Base-by-base conservation (phyloP, 768 basidiomycete genomes). In the Pleurotus salmoneostramineus region DNA sequence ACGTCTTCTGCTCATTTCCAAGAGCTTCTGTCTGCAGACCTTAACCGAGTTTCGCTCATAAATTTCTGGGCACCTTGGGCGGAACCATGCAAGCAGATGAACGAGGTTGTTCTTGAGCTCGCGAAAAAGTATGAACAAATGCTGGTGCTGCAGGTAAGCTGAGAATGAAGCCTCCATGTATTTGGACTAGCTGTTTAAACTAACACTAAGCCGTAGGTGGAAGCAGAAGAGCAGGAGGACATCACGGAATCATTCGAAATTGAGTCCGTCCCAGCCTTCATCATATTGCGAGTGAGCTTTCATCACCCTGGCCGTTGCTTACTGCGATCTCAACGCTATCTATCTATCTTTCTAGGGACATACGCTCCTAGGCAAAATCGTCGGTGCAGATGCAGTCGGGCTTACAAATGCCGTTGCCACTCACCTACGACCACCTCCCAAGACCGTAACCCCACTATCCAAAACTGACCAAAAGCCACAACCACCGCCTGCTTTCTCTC, bases 31-130 rank as follows among this genome's bases (percentile, higher is more conserved):
- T 87, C 85, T 0, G 66, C 71, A 17, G 95, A 98, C 72, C 83
- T 99, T 35, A 72, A 81, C 15, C 78, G 91, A 17, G 81, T 96
- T 21, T 95, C 95, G 3, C 77, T 96, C 37, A 85, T 97, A 67
- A 93, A 91, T 74, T 99, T 98, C 71, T 95, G 94, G 90, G 92
- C 95, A 44, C 77, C 84, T 71, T 90, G 93, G 93, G 97, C 94
- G 0, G 89, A 84, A 60, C 94, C 95, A 42, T 98, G 95, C 77
- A 80, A 80, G 64, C 81, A 88, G 64, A 96, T 97, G 89, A 95
- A 94, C 74, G 77, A 85, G 45, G 83, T 95, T 4, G 83, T 90
- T 14, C 59, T 66, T 6, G 89, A 91, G 65, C 78, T 96, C 46
- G 83, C 94, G 1, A 83, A 80, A 61, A 89, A 90, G 68, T 81